These are phyloP conservation scores for Dentipellis sp. DNA, from an alignment of 768 basidiomycete genomes.

Conservation along the genomic window DNA sequence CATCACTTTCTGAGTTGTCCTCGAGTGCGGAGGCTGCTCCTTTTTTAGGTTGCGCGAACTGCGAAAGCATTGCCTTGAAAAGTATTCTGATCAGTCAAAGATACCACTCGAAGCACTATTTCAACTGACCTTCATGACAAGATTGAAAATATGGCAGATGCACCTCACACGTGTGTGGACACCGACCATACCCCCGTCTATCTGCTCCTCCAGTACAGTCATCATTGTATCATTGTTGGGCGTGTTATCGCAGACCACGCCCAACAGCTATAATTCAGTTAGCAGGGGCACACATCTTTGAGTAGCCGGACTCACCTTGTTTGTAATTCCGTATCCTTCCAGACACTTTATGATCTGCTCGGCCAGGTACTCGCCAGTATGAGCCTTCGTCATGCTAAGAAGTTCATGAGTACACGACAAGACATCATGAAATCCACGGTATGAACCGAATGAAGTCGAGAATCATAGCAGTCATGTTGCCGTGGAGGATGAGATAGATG, in stretches of 20 bases:
- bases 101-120: not conserved
- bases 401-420: not conserved
- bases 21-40: not conserved
- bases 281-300: not conserved
- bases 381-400: not conserved
- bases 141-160: not conserved
- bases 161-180: not conserved
- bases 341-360: not conserved
- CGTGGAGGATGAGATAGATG: slow-evolving; percentile 15
- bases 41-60: slow-evolving; percentile 6
- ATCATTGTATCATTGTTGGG: not conserved
- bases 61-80: slow-evolving; percentile 17
- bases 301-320: slow-evolving; percentile 1
- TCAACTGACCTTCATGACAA: slow-evolving; percentile 1
- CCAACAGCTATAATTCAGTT: not conserved
- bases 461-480: slow-evolving; percentile 5
- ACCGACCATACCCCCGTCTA: not conserved
- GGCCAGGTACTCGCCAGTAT: slow-evolving; percentile 6
- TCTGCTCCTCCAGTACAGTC: not conserved
- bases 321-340: slow-evolving; percentile 1
- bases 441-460: slow-evolving; percentile 5
- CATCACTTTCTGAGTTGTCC: not conserved
- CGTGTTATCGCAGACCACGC: not conserved
- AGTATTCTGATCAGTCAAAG: not conserved
- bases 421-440: not conserved